phyloP scores from a whole-genome alignment of 2,329 filamentous ascomycete genomes.

The Xylariaceae sp. region DNA sequence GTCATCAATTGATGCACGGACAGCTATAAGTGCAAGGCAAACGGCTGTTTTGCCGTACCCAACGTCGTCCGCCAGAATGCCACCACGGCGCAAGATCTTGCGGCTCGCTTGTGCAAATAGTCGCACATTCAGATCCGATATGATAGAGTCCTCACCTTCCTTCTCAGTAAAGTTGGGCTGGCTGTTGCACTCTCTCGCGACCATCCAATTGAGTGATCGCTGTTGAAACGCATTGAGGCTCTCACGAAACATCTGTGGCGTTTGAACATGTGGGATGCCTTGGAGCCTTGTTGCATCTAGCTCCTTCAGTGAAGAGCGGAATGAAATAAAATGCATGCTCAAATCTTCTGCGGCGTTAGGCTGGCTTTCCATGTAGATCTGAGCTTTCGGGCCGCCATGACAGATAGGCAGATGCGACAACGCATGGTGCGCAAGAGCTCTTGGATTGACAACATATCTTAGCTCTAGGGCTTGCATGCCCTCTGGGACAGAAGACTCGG shows the following conservation, averaged over 20 bases:
- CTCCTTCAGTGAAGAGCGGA: too few relatives aligned
- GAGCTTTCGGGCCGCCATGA: too few relatives aligned
- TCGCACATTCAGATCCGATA: slow-evolving; percentile 29
- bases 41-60: slow-evolving; percentile 43
- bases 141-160: slow-evolving; percentile 35
- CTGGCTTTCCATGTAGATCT: too few relatives aligned
- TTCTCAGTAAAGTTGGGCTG: slow-evolving; percentile 27
- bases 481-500: too few relatives aligned
- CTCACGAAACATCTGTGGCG: slow-evolving; percentile 1
- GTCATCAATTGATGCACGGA: slow-evolving; percentile 18
- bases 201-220: slow-evolving; percentile 29
- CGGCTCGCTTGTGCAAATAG: slow-evolving; percentile 28
- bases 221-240: slow-evolving; percentile 19
- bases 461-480: background rate
- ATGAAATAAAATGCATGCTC: too few relatives aligned
- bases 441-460: slow-evolving; percentile 10
- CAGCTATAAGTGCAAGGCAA: slow-evolving; percentile 33
- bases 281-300: background rate
- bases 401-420: slow-evolving; percentile 6
- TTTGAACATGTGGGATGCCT: background rate
- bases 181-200: slow-evolving; percentile 16
- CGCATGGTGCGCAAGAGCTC: slow-evolving; percentile 8
- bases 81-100: slow-evolving; percentile 27
- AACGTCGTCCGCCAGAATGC: slow-evolving; percentile 39
- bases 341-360: too few relatives aligned